phyloP scores from a whole-genome alignment of 352 stramenopile genomes.

The Thalassiosira mediterranea region DNA sequence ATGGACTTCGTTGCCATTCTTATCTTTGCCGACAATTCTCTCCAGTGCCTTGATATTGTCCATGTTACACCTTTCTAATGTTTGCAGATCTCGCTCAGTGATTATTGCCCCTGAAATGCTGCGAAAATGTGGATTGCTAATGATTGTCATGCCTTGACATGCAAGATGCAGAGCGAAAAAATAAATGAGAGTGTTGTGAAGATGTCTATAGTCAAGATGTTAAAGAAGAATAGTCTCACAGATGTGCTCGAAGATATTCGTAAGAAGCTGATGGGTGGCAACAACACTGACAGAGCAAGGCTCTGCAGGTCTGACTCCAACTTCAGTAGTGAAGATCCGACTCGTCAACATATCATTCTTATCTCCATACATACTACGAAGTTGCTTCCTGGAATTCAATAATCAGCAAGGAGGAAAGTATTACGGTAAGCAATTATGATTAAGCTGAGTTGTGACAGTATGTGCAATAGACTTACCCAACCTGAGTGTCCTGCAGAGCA shows the following conservation, averaged over 20 bases:
- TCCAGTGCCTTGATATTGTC: slow-evolving; percentile 75
- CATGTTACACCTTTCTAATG: slow-evolving; percentile 78
- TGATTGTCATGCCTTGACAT: slow-evolving; percentile 68
- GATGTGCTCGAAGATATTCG: slow-evolving; percentile 84
- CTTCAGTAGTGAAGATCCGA: slow-evolving; percentile 80
- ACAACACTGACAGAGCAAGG: slow-evolving; percentile 79
- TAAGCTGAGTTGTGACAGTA: too few relatives aligned
- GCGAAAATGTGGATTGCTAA: slow-evolving; percentile 67
- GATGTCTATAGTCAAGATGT: too few relatives aligned
- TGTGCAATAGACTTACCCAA: slow-evolving; percentile 20
- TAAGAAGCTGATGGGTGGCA: slow-evolving; percentile 82
- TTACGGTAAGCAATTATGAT: too few relatives aligned
- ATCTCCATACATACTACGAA: slow-evolving; percentile 64
- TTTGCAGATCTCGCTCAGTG: slow-evolving; percentile 75
- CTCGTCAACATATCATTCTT: slow-evolving; percentile 55
- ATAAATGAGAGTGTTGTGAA: too few relatives aligned
- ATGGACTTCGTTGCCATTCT: slow-evolving; percentile 46
- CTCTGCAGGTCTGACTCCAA: slow-evolving; percentile 80
- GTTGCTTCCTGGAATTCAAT: too few relatives aligned
- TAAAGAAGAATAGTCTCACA: too few relatives aligned
- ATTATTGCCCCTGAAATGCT: slow-evolving; percentile 62
- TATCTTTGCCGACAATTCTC: slow-evolving; percentile 75
- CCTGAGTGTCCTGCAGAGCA: slow-evolving; percentile 29
- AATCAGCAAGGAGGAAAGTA: too few relatives aligned
- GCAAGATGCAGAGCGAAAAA: too few relatives aligned